Base-by-base conservation (phyloP, 768 basidiomycete genomes). In the Leucocoprinus birnbaumii region DNA sequence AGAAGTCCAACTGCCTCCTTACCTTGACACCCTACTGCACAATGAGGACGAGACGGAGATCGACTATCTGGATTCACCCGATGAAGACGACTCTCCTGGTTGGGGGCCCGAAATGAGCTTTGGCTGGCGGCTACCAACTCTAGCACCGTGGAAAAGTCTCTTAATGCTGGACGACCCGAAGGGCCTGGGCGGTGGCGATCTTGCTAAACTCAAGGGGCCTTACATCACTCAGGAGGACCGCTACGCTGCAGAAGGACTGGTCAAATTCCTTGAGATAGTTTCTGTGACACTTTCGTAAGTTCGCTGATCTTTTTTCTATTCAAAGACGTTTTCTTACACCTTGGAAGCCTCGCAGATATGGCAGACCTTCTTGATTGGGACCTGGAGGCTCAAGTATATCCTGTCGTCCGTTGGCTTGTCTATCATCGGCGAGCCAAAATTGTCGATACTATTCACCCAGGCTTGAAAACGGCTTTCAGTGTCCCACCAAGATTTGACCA, bases 111-210 rank as follows among this genome's bases (percentile, higher is more conserved):
- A 86, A 51, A 76, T 90, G 68, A 76, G 77, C 61, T 74, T 84
- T 53, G 89, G 89, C 2, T 92, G 87, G 87, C 77, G 78, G 44
- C 72, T 93, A 2, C 85, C 89, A 8, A 71, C 80, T 16, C 77
- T 98, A 21, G 77, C 84, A 14, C 95, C 96, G 4, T 98, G 96
- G 96, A 97, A 97, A 65, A 89, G 91, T 19, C 66, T 98, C 14
- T 71, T 98, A 5, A 78, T 94, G 14, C 65, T 96, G 14, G 87
- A 92, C 50, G 54, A 55, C 48, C 18, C 18, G 11, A 80, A 61
- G 31, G 73, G 78, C 14, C 75, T 77, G 14, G 80, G 77, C 24
- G 64, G 80, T 48, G 84, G 47, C 13, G 60, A 87, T 55, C 81
- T 83, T 58, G 72, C 79, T 63, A 85, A 83, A 55, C 68, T 87